Base-by-base conservation (phyloP, 371 early-diverging fungal species). In the Mucor irregularis region DNA sequence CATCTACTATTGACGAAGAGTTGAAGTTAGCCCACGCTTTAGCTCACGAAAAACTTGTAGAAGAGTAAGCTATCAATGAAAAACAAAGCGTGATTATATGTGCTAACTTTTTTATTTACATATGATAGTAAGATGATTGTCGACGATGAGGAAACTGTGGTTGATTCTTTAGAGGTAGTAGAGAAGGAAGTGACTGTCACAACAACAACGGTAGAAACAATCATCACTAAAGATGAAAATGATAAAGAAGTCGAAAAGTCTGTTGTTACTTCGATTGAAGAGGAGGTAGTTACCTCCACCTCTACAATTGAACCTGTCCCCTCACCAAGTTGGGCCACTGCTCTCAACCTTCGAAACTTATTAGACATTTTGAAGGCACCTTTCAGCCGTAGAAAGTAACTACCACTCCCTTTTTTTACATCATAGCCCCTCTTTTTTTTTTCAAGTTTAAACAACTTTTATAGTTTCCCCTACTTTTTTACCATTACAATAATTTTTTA, bases 351-450 rank as follows among this genome's bases (percentile, higher is more conserved):
- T 19, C 44, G 50, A 37, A 57, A 57, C n/a, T 17, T 61, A 16
- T 40, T 61, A 29, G 50, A 61, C n/a, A 45, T 57, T 9, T 45
- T 61, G 29, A 57, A 49, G 24, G 49, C 62, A 10, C 62, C 62
- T 24, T 61, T 61, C 26, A 35, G 17, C 19, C 45, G 56, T 16
- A 56, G 35, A 42, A 42, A 42, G n/a, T n/a, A n/a, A n/a, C n/a
- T n/a, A n/a, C n/a, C n/a, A n/a, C n/a, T n/a, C n/a, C n/a, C n/a
- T n/a, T n/a, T n/a, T n/a, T n/a, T n/a, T n/a, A n/a, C n/a, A n/a
- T n/a, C n/a, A n/a, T n/a, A n/a, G n/a, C n/a, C n/a, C n/a, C n/a
- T n/a, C n/a, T n/a, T n/a, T n/a, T n/a, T n/a, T n/a, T n/a, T n/a
- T n/a, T n/a, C n/a, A n/a, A n/a, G n/a, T n/a, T n/a, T n/a, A n/a